Evolutionary conservation across 108 stramenopile genomes (phyloP), one percentile per base, ranked within the genome.

Genomic region (Ochromonas danica): DNA sequence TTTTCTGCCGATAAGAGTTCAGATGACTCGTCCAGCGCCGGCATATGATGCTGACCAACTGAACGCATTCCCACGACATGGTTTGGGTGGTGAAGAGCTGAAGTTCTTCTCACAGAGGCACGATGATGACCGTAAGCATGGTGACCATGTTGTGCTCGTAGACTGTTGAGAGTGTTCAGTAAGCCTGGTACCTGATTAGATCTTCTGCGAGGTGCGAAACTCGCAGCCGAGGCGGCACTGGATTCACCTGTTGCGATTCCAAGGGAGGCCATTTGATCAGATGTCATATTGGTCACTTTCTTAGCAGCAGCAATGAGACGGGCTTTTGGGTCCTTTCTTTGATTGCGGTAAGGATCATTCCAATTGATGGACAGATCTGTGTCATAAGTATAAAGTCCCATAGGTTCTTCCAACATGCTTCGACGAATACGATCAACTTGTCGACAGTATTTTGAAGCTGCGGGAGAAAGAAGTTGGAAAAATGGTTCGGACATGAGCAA

Each of bases 401-500:
- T 57, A 3, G 72, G 40, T 41, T 75, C 72, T 41, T 75, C 72
- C 3, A 27, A 3, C 14, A 27, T 33, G 3, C 10, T 14, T 28
- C 72, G 72, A 22, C 51, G 43, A 10, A 75, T 36, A 41, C 72
- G 72, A 36, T 75, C 72, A 6, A 75, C 72, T 41, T 75, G 92
- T 10, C 96, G 89, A 27, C 93, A 87, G 35, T 89, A 88, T 3
- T 61, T 71, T 79, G 87, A 78, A 2, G 92, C 92, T 31, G 80
- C 77, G 17, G 80, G 42, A 0, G 92, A 91, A 61, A 96, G 82
- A 42, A 93, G 88, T 27, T 82, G 78, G 79, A 90, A 90, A 70
- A 97, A 95, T 25, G 78, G 82, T 77, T 92, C 92, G 0, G 93
- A 93, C 90, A 97, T 91, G 10, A 96, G 83, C 70, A 97, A 79